Conservation (phyloP, 768 basidiomycete species). For the Lactarius psammicola region DNA sequence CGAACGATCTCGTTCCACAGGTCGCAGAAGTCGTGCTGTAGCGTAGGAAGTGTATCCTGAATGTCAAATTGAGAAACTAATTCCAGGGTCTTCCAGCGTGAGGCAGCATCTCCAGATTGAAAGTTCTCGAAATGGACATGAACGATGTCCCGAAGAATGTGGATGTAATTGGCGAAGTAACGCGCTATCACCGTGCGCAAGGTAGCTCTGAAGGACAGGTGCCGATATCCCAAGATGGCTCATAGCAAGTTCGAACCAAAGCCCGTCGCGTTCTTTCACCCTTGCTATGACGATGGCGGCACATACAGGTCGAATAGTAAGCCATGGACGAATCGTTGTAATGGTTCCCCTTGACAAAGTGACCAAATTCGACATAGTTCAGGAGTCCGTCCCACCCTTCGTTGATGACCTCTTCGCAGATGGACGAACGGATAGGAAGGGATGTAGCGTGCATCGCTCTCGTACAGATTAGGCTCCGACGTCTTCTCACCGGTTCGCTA, state of each 20-base stretch:
- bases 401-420: background rate
- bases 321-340: background rate
- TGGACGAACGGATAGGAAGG: background rate
- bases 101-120: background rate
- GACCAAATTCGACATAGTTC: background rate
- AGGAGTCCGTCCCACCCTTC: background rate
- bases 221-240: background rate
- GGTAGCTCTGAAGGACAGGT: background rate
- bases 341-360: background rate
- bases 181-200: background rate
- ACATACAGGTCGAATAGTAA: background rate
- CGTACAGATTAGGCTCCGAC: background rate
- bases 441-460: background rate
- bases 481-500: background rate
- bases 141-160: background rate
- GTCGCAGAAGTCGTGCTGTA: slow-evolving; percentile 14
- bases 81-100: background rate
- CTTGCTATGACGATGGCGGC: background rate
- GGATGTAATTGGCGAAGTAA: slow-evolving; percentile 10
- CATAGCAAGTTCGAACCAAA: background rate
- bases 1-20: slow-evolving; percentile 12
- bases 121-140: background rate
- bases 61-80: background rate
- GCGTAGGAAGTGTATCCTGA: background rate
- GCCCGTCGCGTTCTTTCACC: background rate